Percentiles rank a stretch among this genome's conserved stretches.
These are phyloP conservation scores for Vanderwaltozyma verrucispora DNA, from an alignment of 805 yeast genomes.

Conservation along the genomic window DNA sequence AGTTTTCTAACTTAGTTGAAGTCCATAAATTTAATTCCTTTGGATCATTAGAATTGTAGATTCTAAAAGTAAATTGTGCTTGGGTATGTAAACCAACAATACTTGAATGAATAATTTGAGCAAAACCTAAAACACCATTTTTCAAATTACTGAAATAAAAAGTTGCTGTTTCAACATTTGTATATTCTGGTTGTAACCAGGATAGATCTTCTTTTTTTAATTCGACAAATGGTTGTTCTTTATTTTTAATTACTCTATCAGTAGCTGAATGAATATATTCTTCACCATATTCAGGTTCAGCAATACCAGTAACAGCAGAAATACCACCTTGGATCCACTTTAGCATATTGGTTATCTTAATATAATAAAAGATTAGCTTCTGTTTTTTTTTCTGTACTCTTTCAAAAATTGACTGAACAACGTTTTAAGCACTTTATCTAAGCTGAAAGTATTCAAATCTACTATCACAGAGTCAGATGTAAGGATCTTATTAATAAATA, in stretches of 20 bases:
- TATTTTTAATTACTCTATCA: constrained; percentile 37
- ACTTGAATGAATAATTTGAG: constrained; percentile 90
- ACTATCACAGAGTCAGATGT: too few relatives aligned
- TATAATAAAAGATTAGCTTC: too few relatives aligned
- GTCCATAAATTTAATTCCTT: constrained; percentile 55
- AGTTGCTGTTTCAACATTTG: constrained; percentile 93
- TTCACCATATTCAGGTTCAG: constrained; percentile 94
- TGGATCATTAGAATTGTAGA: constrained; percentile 35
- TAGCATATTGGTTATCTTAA: constrained; percentile 34
- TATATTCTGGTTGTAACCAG: constrained; percentile 65
- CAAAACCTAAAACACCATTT: constrained; percentile 69
- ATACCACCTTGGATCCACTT: constrained; percentile 79
- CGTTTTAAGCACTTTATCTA: too few relatives aligned
- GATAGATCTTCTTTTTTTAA: constrained; percentile 61
- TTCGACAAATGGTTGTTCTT: constrained; percentile 45
- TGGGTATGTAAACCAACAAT: constrained; percentile 79
- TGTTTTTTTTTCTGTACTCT: too few relatives aligned
- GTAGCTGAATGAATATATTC: constrained; percentile 83
- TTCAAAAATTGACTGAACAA: too few relatives aligned
- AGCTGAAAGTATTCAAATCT: too few relatives aligned
- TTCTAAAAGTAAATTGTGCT: constrained; percentile 88
- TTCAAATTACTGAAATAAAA: constrained; percentile 67
- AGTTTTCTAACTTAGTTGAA: constrained; percentile 78
- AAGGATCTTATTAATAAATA: too few relatives aligned
- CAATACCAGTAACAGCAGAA: constrained; percentile 92